Evolutionary conservation across 495 filamentous ascomycete species (phyloP), one percentile per base, ranked within the genome.

Genomic region (Oleoguttula mirabilis): DNA sequence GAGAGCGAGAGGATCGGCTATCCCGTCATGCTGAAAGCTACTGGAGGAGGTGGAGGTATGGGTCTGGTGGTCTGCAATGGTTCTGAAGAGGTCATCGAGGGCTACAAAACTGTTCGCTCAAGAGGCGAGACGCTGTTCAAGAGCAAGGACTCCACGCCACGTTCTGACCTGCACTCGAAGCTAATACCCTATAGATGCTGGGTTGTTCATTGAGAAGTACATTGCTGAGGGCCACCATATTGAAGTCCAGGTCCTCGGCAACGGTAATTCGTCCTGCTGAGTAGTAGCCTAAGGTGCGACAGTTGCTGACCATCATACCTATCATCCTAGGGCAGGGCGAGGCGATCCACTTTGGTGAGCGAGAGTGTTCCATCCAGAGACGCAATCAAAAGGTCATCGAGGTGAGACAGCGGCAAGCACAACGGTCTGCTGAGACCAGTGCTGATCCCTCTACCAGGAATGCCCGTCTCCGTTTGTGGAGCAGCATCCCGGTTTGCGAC

Each of bases 321-420:
- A n/a, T n/a, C n/a, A n/a, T n/a, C n/a, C n/a, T n/a, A n/a, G n/a
- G n/a, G 0, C 62, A 59, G 45, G 54, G 54, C 0, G 50, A 66
- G n/a, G 70, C 71, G 2, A 59, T 67, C 5, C 64, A 71, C 48
- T 60, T 76, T 7, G 70, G 71, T 45, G 73, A 77, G 52, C 59
- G 73, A 38, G 75, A 78, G 25, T 78, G 75, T 39, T 73, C 67
- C 35, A 66, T 76, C 3, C 73, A 78, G 53, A 60, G 75, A 15
- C 62, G 75, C 19, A 69, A 76, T 52, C 71, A 74, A 41, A 76
- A 76, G 41, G 71, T 78, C 10, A 68, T 80, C 21, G 67, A 70
- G n/a, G n/a, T n/a, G n/a, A n/a, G n/a, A n/a, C n/a, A n/a, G n/a
- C n/a, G n/a, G n/a, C n/a, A n/a, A n/a, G n/a, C n/a, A n/a, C n/a